Conservation (phyloP, 2,329 filamentous ascomycete genomes). For the Colletotrichum falcatum region DNA sequence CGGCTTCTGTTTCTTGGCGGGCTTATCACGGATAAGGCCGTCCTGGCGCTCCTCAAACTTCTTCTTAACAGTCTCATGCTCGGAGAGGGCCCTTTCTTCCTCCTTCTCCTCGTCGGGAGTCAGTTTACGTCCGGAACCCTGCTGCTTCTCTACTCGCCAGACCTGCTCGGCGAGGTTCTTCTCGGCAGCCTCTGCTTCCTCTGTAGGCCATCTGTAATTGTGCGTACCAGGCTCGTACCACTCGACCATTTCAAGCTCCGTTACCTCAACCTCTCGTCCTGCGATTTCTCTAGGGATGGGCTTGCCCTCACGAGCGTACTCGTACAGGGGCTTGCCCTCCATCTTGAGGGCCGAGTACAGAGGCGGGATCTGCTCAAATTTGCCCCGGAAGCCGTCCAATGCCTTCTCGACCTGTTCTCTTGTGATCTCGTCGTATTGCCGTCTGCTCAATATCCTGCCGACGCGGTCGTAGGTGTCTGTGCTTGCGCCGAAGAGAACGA, state of each 20-base stretch:
- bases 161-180: conserved; percentile 81
- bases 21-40: conserved; percentile 65
- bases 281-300: conserved; percentile 88
- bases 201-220: conserved; percentile 80
- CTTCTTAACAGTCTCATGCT: conserved; percentile 68
- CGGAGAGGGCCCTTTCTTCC: conserved; percentile 66
- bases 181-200: conserved; percentile 81
- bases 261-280: conserved; percentile 81
- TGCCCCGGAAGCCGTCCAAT: conserved; percentile 80
- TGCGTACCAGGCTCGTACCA: conserved; percentile 88
- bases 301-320: conserved; percentile 92
- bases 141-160: conserved; percentile 71
- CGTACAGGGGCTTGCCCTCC: conserved; percentile 93
- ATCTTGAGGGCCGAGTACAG: conserved; percentile 94
- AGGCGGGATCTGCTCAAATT: conserved; percentile 89
- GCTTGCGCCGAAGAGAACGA: conserved; percentile 89
- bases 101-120: conserved; percentile 67
- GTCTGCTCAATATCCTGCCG: conserved; percentile 83
- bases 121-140: conserved; percentile 61
- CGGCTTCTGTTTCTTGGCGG: conserved; percentile 53
- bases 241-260: conserved; percentile 82
- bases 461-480: conserved; percentile 93
- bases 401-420: conserved; percentile 81
- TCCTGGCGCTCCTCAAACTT: conserved; percentile 70
- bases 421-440: conserved; percentile 84